A percentile compares a stretch with the other conserved stretches of the same genome.
Conservation (phyloP, 805 yeast genomes). For the Kodamaea leandrae region DNA sequence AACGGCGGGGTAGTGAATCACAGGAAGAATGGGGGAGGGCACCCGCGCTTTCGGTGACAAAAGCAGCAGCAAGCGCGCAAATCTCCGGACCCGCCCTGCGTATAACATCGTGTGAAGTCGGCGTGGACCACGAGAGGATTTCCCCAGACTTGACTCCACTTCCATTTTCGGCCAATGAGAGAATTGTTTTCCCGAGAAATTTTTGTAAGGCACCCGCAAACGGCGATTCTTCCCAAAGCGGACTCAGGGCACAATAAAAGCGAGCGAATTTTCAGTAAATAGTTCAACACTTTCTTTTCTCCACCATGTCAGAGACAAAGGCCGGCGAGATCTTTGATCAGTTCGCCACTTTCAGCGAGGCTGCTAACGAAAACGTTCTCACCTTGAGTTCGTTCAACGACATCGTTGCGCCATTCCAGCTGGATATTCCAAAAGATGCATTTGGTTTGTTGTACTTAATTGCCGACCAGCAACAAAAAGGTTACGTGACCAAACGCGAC, state of each 20-base stretch:
- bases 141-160: not conserved
- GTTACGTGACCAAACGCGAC: conserved; percentile 64
- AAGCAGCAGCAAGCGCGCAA: too few species aligned
- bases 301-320: conserved; percentile 17
- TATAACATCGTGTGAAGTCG: too few species aligned
- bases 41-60: too few species aligned
- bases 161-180: not conserved
- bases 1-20: conserved; percentile 4
- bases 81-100: too few species aligned
- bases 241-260: conserved; percentile 2
- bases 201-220: conserved; percentile 1
- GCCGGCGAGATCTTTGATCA: conserved; percentile 32
- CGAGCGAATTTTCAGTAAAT: conserved; percentile 7
- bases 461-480: conserved; percentile 71
- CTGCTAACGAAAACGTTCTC: conserved; percentile 21
- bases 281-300: conserved; percentile 1
- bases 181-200: conserved; percentile 1
- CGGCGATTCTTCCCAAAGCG: conserved; percentile 6
- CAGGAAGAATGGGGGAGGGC: not conserved
- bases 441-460: conserved; percentile 65
- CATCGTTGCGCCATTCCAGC: conserved; percentile 40
- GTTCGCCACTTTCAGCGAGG: conserved; percentile 29
- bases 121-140: not conserved
- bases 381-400: conserved; percentile 36
- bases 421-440: conserved; percentile 37